Conservation (phyloP, 2,329 filamentous ascomycete species). For the Claviceps sp. region DNA sequence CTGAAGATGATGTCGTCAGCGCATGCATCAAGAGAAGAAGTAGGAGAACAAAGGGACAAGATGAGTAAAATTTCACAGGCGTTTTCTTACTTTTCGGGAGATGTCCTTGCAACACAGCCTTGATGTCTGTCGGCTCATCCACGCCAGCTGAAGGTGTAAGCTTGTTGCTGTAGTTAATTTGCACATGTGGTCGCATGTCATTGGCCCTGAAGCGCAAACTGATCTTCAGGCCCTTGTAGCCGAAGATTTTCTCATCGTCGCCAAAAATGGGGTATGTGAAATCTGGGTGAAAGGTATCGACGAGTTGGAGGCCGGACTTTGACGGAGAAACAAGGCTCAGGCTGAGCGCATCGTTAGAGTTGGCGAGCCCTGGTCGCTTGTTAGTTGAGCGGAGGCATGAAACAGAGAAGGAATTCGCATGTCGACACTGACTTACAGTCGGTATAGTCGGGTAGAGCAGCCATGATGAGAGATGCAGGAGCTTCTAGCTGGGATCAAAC, state of each 20-base stretch:
- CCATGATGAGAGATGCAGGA: constrained; percentile 12
- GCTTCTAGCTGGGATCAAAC: neutral
- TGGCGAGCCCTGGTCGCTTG: constrained; percentile 35
- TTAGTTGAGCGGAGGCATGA: neutral
- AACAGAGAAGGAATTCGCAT: neutral
- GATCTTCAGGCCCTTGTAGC: constrained; percentile 72
- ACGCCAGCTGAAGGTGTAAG: constrained; percentile 52
- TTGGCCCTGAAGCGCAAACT: constrained; percentile 52
- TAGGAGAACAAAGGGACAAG: neutral
- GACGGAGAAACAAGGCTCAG: constrained; percentile 45
- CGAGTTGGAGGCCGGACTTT: constrained; percentile 36
- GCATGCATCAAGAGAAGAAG: neutral
- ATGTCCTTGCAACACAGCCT: constrained; percentile 48
- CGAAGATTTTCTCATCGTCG: constrained; percentile 83
- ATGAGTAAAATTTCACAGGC: neutral
- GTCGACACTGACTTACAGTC: constrained; percentile 17
- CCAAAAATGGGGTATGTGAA: constrained; percentile 91
- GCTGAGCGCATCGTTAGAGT: constrained; percentile 48
- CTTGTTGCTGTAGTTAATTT: constrained; percentile 58
- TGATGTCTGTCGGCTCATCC: constrained; percentile 55
- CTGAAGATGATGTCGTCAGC: constrained; percentile 23
- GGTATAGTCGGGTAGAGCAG: constrained; percentile 16
- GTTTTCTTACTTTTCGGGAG: constrained; percentile 46
- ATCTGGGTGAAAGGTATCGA: constrained; percentile 63
- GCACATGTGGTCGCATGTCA: constrained; percentile 67